These are phyloP conservation scores for Musa schizocarpa DNA, from an alignment of 176 grass and related monocot genomes.

Conservation along the genomic window DNA sequence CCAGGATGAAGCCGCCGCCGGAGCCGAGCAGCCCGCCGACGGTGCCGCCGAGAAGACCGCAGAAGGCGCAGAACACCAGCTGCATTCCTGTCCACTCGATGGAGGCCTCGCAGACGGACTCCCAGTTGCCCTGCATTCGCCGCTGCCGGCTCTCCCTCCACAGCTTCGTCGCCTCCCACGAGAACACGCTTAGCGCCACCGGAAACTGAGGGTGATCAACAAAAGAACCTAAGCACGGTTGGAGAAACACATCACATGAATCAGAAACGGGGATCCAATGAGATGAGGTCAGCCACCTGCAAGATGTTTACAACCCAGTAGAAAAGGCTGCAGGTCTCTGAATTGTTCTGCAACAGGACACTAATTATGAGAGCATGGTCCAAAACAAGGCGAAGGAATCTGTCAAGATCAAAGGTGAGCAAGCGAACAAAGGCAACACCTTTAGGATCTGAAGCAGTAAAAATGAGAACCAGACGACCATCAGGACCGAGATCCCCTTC, in stretches of 20 bases:
- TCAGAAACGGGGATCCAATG: not conserved
- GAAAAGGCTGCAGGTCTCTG: slow-evolving; percentile 61
- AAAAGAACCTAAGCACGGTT: not conserved
- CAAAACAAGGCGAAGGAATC: not conserved
- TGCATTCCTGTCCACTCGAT: slow-evolving; percentile 75
- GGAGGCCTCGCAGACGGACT: slow-evolving; percentile 84
- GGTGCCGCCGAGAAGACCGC: slow-evolving; percentile 74
- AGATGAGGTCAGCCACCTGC: slow-evolving; percentile 36
- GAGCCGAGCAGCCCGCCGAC: slow-evolving; percentile 91
- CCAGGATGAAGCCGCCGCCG: slow-evolving; percentile 89
- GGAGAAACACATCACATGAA: not conserved
- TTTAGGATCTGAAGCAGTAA: slow-evolving; percentile 76
- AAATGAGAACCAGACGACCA: slow-evolving; percentile 64
- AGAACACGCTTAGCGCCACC: slow-evolving; percentile 44
- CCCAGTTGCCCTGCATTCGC: slow-evolving; percentile 53
- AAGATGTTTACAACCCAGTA: slow-evolving; percentile 78
- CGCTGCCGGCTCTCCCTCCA: slow-evolving; percentile 61
- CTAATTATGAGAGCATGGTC: not conserved
- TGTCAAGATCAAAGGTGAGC: not conserved
- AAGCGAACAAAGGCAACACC: slow-evolving; percentile 27
- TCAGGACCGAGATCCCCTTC: slow-evolving; percentile 63
- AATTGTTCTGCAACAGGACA: slow-evolving; percentile 41
- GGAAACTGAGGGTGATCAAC: slow-evolving; percentile 32
- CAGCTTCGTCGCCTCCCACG: slow-evolving; percentile 53
- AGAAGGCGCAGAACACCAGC: slow-evolving; percentile 75